Conservation (phyloP, 2,329 filamentous ascomycete genomes). For the Aspergillus pseudonomiae region DNA sequence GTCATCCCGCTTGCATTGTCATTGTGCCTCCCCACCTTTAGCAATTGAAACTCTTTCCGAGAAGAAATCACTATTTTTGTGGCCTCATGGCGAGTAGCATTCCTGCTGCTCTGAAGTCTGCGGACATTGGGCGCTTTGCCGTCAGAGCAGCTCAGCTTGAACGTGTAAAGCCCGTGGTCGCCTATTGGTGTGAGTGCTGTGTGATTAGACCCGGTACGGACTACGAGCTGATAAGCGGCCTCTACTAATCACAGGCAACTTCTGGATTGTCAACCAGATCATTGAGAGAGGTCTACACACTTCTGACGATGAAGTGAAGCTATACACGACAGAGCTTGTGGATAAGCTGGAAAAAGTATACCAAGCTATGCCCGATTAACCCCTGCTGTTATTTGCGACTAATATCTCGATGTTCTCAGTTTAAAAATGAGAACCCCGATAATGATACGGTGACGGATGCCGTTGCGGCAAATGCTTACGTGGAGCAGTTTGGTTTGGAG, state of each 20-base stretch:
- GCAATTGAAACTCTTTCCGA: slow-evolving; percentile 9
- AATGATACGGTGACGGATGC: slow-evolving; percentile 89
- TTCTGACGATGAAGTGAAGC: slow-evolving; percentile 73
- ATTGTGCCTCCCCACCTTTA: slow-evolving; percentile 9
- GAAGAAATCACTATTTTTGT: neutral
- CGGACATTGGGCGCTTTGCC: slow-evolving; percentile 83
- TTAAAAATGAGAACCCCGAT: slow-evolving; percentile 70
- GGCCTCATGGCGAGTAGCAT: slow-evolving; percentile 70
- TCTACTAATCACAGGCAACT: slow-evolving; percentile 66
- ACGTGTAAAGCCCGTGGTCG: slow-evolving; percentile 79
- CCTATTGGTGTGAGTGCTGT: slow-evolving; percentile 83
- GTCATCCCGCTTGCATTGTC: slow-evolving; percentile 25
- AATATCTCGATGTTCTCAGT: slow-evolving; percentile 46
- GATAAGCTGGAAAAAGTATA: slow-evolving; percentile 81
- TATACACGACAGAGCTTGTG: slow-evolving; percentile 83
- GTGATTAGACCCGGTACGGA: neutral
- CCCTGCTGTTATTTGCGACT: slow-evolving; percentile 12
- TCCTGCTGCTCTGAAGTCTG: slow-evolving; percentile 73
- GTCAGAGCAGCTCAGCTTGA: slow-evolving; percentile 83
- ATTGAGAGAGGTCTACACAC: slow-evolving; percentile 78
- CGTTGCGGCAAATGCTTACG: slow-evolving; percentile 81
- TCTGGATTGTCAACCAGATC: slow-evolving; percentile 92
- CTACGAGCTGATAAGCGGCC: slow-evolving; percentile 21
- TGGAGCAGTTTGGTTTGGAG: slow-evolving; percentile 90
- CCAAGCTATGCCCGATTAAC: neutral